Evolutionary conservation across 1,139 yeast species (phyloP).

Genomic region (Pichia sp.): DNA sequence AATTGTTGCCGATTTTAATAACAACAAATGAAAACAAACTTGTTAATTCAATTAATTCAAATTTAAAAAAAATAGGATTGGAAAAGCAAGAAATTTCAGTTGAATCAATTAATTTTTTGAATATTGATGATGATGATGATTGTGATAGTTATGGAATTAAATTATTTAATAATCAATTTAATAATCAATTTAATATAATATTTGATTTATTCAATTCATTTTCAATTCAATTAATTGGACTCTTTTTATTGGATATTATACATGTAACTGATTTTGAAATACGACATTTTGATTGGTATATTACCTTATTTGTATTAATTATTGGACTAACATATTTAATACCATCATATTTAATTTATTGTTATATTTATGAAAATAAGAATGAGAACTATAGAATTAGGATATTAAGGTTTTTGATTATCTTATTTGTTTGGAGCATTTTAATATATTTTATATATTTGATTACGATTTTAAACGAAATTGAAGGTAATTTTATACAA

Average conservation of each 20-base stretch:
- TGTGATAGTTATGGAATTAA: not conserved
- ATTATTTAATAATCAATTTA: too few species aligned
- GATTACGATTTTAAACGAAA: constrained; percentile 1
- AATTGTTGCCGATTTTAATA: constrained; percentile 9
- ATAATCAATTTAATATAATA: constrained; percentile 7
- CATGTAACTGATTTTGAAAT: constrained; percentile 17
- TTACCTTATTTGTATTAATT: constrained; percentile 20
- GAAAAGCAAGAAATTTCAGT: constrained; percentile 3
- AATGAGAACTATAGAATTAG: not conserved
- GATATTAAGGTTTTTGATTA: constrained; percentile 1
- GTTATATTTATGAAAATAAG: constrained; percentile 5
- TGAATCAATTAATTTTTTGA: not conserved
- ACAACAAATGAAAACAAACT: constrained; percentile 6
- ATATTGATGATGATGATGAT: too few species aligned
- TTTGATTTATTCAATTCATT: constrained; percentile 24
- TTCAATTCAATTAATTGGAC: constrained; percentile 22
- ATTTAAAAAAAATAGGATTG: constrained; percentile 4
- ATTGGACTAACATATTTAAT: constrained; percentile 22
- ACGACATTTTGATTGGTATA: constrained; percentile 23
- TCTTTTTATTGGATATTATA: constrained; percentile 26
- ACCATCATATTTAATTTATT: constrained; percentile 21
- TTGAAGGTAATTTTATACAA: constrained; percentile 16
- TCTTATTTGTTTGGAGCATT: constrained; percentile 17
- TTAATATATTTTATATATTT: constrained; percentile 10
- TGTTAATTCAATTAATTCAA: constrained; percentile 9